Percentiles rank a stretch among this genome's conserved stretches.
Evolutionary conservation across 2,329 filamentous ascomycete species (phyloP).

Genomic region (Colletotrichum liriopes): DNA sequence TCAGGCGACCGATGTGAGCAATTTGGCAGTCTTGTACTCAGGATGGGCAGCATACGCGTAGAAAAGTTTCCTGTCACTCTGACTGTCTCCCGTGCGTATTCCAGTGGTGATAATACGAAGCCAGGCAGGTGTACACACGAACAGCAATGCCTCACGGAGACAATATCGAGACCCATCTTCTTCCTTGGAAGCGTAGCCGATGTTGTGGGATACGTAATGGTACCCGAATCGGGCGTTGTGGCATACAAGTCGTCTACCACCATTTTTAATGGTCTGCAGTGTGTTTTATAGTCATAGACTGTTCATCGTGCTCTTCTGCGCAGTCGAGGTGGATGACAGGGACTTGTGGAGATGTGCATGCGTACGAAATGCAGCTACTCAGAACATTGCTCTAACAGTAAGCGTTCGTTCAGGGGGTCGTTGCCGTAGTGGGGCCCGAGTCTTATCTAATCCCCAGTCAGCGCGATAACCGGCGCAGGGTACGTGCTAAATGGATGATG

Average conservation of each 20-base stretch:
- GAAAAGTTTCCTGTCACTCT: conserved; percentile 16
- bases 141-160: not conserved
- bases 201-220: not conserved
- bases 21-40: conserved; percentile 91
- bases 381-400: conserved; percentile 1
- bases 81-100: not conserved
- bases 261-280: not conserved
- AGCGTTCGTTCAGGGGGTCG: not conserved
- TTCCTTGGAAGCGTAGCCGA: not conserved
- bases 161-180: not conserved
- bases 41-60: conserved; percentile 62
- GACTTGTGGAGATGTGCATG: not conserved
- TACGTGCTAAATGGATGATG: conserved; percentile 41
- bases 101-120: not conserved
- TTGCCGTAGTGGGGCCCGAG: conserved; percentile 6
- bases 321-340: not conserved
- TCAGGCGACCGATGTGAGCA: conserved; percentile 92
- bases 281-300: not conserved
- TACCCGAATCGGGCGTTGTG: not conserved
- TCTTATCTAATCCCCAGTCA: conserved; percentile 34
- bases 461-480: conserved; percentile 21
- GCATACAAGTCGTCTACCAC: not conserved
- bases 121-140: conserved; percentile 3
- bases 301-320: not conserved
- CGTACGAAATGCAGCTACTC: not conserved